phyloP scores from a whole-genome alignment of 2,329 filamentous ascomycete species.

The Leptodontidium sp. region DNA sequence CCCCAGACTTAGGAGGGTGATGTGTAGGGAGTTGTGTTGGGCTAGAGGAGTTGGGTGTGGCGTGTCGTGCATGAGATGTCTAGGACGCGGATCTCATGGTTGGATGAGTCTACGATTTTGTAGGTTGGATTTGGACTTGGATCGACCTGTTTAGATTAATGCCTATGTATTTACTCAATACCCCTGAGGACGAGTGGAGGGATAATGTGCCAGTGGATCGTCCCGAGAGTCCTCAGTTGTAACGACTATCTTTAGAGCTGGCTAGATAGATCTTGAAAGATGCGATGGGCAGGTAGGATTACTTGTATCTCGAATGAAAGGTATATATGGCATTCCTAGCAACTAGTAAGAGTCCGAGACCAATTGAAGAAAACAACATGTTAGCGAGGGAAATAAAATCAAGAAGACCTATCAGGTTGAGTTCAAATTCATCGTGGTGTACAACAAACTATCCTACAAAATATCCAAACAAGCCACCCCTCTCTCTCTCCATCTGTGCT shows the following conservation, averaged over 20 bases:
- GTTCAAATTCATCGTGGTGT: constrained; percentile 1
- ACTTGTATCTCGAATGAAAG: no score
- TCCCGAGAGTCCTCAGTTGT: neutral
- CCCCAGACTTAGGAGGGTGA: constrained; percentile 7
- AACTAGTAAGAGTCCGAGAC: neutral
- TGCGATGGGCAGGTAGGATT: no score
- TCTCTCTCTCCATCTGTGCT: neutral
- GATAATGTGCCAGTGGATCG: neutral
- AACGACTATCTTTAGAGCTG: no score
- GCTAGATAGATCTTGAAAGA: no score
- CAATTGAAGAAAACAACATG: neutral
- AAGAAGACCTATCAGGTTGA: neutral
- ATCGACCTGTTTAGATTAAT: neutral
- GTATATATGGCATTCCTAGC: no score
- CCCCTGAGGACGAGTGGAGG: neutral
- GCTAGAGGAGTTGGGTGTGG: neutral
- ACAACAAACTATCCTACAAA: constrained; percentile 12
- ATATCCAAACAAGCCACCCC: neutral
- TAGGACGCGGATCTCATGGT: constrained; percentile 9
- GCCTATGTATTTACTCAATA: neutral
- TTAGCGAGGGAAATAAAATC: neutral
- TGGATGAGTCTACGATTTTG: neutral
- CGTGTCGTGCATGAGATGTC: neutral
- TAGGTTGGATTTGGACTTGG: neutral
- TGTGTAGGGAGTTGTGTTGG: constrained; percentile 4